phyloP scores from a whole-genome alignment of 2,329 filamentous ascomycete genomes.

The Xylariaceae sp. region DNA sequence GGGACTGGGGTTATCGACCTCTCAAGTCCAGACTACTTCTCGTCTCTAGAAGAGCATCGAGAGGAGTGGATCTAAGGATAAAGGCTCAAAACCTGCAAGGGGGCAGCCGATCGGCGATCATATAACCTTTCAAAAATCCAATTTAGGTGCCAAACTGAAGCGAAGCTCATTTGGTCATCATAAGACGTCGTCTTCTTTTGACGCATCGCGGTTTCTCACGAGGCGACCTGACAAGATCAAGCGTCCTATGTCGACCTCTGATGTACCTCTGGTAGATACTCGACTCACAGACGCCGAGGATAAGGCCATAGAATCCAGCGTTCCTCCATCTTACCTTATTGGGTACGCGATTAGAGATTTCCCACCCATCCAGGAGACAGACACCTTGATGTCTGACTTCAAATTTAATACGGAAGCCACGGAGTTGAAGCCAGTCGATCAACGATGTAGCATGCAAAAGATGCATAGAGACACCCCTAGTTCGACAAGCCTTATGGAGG shows the following conservation, averaged over 20 bases:
- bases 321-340: slow-evolving; percentile 4
- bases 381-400: slow-evolving; percentile 3
- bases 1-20: slow-evolving; percentile 19
- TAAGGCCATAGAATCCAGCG: neutral
- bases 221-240: slow-evolving; percentile 12
- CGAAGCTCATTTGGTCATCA: slow-evolving; percentile 28
- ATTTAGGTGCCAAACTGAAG: slow-evolving; percentile 24
- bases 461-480: neutral
- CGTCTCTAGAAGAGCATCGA: slow-evolving; percentile 25
- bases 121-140: slow-evolving; percentile 20
- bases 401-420: slow-evolving; percentile 8
- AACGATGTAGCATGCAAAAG: slow-evolving; percentile 8
- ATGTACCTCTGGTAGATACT: slow-evolving; percentile 24
- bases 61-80: slow-evolving; percentile 18
- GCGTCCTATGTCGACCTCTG: slow-evolving; percentile 29
- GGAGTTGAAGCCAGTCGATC: slow-evolving; percentile 11
- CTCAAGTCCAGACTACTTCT: slow-evolving; percentile 22
- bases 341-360: slow-evolving; percentile 7
- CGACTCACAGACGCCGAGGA: slow-evolving; percentile 12
- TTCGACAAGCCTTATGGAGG: slow-evolving; percentile 1
- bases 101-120: slow-evolving; percentile 22
- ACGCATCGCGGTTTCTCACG: slow-evolving; percentile 22
- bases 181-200: slow-evolving; percentile 26
- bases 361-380: slow-evolving; percentile 2
- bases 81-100: slow-evolving; percentile 14